Evolutionary conservation across 2,329 filamentous ascomycete genomes (phyloP), one percentile per base, ranked within the genome.

Genomic region (Nemania bipapillata): DNA sequence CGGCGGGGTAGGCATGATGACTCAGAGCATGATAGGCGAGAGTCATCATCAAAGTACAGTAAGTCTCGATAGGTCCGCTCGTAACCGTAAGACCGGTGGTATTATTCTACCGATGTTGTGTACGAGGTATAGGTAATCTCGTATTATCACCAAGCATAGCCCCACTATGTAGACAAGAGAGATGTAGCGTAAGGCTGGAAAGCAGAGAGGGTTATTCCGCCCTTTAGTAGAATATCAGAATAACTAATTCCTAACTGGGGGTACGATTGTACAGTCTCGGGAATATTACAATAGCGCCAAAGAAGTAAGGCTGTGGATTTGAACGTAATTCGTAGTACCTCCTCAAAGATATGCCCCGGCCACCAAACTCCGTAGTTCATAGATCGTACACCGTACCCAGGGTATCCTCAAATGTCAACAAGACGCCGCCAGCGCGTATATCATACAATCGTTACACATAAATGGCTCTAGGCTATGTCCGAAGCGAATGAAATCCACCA

Each of bases 351-450:
- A 20, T 45, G 20, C 17, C 9, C 4, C 17, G 30, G 9, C 9
- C 30, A 32, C 30, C 9, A 54, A 61, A 61, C 20, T 26, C 50
- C 26, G 42, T 56, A 66, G 58, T 61, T 62, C 69, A 37, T 52
- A 58, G 12, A 65, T n/a, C n/a, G n/a, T n/a, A n/a, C 4, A 32
- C 50, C 24, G 22, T 50, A 42, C 54, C 65, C 57, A 47, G 65
- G 68, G 68, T 70, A 70, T 70, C 61, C 65, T 63, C 45, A 54
- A 65, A 65, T 12, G 17, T n/a, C 54, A 30, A 22, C 30, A 53
- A 63, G 24, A 63, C 65, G 40, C 62, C 65, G 22, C 40, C 47
- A 56, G 40, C 28, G 54, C 24, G 57, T 20, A 47, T 57, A 70
- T 63, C 57, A 55, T 68, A 59, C 60, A 70, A 50, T 65, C 62